A percentile compares a stretch with the other conserved stretches of the same genome.
Evolutionary conservation across 345 rosid genomes (phyloP).

Genomic region (Geranium brycei): DNA sequence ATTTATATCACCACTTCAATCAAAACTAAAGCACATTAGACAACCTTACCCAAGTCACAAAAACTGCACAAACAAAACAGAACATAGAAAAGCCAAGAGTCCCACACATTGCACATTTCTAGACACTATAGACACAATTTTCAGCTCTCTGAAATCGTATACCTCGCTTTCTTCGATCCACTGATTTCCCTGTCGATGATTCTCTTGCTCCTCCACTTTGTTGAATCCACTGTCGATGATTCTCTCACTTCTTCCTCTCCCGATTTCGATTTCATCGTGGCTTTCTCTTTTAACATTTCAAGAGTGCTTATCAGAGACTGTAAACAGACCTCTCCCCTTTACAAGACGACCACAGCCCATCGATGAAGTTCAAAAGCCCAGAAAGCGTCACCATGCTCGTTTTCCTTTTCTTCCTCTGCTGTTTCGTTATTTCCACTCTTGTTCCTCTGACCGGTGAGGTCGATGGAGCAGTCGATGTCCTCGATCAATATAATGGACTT

Average conservation of each 20-base stretch:
- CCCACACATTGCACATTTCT: too few species aligned
- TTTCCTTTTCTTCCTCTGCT: slow-evolving; percentile 1
- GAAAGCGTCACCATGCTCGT: slow-evolving; percentile 35
- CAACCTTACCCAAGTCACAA: too few species aligned
- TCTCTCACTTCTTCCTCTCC: not conserved
- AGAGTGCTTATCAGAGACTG: too few species aligned
- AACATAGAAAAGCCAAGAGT: too few species aligned
- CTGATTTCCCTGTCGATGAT: too few species aligned
- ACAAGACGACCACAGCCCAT: slow-evolving; percentile 46
- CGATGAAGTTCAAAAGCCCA: slow-evolving; percentile 35
- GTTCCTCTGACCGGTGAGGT: slow-evolving; percentile 20
- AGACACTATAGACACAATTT: not conserved
- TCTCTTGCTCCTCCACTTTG: too few species aligned
- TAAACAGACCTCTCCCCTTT: slow-evolving; percentile 20
- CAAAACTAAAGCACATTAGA: too few species aligned
- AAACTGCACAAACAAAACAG: too few species aligned
- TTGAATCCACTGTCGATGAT: too few species aligned
- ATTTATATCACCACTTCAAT: too few species aligned
- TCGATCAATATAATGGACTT: slow-evolving; percentile 30
- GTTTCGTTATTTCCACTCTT: slow-evolving; percentile 11
- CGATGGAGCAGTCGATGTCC: slow-evolving; percentile 35
- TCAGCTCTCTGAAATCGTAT: too few species aligned
- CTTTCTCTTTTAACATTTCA: not conserved
- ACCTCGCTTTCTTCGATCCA: too few species aligned
- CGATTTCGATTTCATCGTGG: not conserved